Conservation (phyloP, 257 asterid species). For the Gardenia jasminoides region DNA sequence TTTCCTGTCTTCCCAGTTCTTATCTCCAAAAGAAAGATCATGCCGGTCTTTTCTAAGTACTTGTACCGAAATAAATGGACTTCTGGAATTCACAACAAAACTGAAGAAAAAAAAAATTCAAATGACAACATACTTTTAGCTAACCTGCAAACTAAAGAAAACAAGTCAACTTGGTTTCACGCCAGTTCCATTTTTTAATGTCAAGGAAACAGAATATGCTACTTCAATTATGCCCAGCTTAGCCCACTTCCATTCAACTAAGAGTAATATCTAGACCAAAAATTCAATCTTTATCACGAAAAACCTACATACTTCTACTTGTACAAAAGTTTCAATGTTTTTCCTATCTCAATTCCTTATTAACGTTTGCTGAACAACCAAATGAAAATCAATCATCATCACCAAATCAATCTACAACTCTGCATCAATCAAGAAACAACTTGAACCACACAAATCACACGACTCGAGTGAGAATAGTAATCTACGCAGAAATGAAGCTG, state of each 20-base stretch:
- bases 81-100: not conserved
- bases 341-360: not conserved
- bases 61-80: not conserved
- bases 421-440: not conserved
- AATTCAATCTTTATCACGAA: not conserved
- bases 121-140: not conserved
- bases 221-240: not conserved
- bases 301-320: not conserved
- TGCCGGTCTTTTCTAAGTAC: not conserved
- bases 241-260: not conserved
- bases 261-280: not conserved
- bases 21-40: not conserved
- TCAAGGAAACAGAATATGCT: not conserved
- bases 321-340: not conserved
- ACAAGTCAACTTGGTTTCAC: not conserved
- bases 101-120: not conserved
- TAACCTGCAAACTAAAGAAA: not conserved
- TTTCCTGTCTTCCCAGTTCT: not conserved
- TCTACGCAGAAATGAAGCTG: constrained; percentile 8
- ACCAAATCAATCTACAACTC: not conserved
- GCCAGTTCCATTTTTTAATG: not conserved
- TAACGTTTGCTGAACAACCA: not conserved
- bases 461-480: constrained; percentile 2
- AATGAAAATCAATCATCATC: not conserved
- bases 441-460: not conserved